Base-by-base conservation (phyloP, 2,329 filamentous ascomycete genomes). In the Harringtonia aguacate region DNA sequence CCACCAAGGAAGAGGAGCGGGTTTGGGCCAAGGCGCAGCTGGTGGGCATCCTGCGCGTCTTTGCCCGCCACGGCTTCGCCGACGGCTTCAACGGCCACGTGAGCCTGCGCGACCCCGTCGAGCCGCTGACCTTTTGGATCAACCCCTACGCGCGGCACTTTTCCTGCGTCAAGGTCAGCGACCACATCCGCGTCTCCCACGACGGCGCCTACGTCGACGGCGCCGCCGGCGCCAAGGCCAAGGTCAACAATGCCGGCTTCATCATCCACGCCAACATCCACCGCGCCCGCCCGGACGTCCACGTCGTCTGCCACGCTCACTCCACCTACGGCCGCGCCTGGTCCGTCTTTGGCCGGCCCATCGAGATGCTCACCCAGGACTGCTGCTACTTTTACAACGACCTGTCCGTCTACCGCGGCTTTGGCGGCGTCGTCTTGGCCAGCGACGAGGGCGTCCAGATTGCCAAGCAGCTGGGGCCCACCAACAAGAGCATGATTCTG, bases 341-440 rank as follows among this genome's bases (percentile, higher is more conserved):
- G 76, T 75, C 71, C 31, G 65, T 69, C 1, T 85, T 86, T 55
- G 79, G 69, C 1, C 66, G 65, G 4, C 71, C 71, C 4, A 63
- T 86, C 13, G 81, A 85, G 45, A 84, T 85, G 79, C 59, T 84
- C 31, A 83, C 75, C 37, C 79, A 76, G 59, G 81, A 70, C 52
- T 65, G 72, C 1, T 66, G 66, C 40, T 69, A 70, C 42, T 70
- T 79, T 45, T 75, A 77, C 52, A 68, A 73, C 3, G 67, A 70
- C 4, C 73, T 77, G 51, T 65, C 70, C 3, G 70, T 79, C 3
- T 79, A 79, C 51, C 51, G 66, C 14, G 66, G 71, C 3, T 79
- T 76, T 50, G 76, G 75, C 14, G 76, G 76, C 7, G 66, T 79
- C 4, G 76, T 81, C 0, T 65, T 80, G 17, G 68, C 63, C 1